These are phyloP conservation scores for Aspergillus awamori DNA, from an alignment of 2,329 filamentous ascomycete species.

Conservation along the genomic window DNA sequence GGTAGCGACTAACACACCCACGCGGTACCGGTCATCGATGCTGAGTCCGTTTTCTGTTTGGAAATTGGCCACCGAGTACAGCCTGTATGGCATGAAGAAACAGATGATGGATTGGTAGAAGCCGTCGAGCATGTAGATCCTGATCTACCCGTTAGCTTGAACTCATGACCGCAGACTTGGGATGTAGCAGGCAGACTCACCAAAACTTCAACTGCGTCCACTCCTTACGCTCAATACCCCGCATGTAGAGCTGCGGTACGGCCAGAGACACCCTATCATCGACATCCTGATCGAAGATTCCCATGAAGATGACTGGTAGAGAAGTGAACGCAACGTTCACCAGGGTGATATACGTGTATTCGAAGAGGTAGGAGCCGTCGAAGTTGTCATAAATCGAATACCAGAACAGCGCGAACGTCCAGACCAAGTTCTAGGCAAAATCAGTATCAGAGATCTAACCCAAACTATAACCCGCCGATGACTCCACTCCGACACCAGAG, in stretches of 20 bases:
- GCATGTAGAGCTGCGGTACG: slow-evolving; percentile 10
- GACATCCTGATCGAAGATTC: slow-evolving; percentile 8
- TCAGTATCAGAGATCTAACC: background rate
- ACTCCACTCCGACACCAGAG: background rate
- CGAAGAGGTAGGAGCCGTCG: slow-evolving; percentile 8
- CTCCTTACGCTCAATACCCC: slow-evolving; percentile 10
- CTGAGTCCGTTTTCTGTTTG: slow-evolving; percentile 7
- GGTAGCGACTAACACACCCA: slow-evolving; percentile 7
- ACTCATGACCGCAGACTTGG: background rate
- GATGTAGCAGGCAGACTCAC: background rate
- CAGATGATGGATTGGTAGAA: slow-evolving; percentile 9
- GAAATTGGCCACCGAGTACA: slow-evolving; percentile 7
- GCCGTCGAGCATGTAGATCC: slow-evolving; percentile 9
- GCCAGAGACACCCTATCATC: slow-evolving; percentile 10
- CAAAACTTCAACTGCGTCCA: slow-evolving; percentile 11
- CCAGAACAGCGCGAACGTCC: slow-evolving; percentile 8
- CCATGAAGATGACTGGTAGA: slow-evolving; percentile 9
- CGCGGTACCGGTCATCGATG: slow-evolving; percentile 5
- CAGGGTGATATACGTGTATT: slow-evolving; percentile 10
- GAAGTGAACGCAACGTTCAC: slow-evolving; percentile 10
- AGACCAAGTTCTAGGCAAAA: slow-evolving; percentile 8
- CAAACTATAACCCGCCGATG: background rate
- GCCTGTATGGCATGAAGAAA: slow-evolving; percentile 10
- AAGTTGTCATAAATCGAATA: slow-evolving; percentile 12
- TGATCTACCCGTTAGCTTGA: background rate